A percentile compares a stretch with the other conserved stretches of the same genome.
These are phyloP conservation scores for Fusarium papillatum DNA, from an alignment of 2,329 filamentous ascomycete species.

Conservation along the genomic window DNA sequence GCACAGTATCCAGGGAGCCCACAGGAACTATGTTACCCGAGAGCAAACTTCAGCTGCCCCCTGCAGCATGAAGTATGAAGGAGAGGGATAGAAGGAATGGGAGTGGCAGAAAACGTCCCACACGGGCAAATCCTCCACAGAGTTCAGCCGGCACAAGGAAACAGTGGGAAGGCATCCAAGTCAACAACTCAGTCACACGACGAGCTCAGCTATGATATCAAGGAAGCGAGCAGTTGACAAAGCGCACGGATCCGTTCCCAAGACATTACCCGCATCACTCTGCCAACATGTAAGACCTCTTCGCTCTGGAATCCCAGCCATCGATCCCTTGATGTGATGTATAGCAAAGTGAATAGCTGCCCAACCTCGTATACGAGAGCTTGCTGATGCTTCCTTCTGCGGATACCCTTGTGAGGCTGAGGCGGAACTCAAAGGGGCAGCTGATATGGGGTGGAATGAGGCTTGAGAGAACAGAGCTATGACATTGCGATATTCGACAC, in stretches of 20 bases:
- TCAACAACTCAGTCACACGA: not conserved
- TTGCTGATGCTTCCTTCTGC: not conserved
- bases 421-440: not conserved
- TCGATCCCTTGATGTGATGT: slow-evolving; percentile 3
- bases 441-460: slow-evolving; percentile 3
- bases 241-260: not conserved
- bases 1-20: not conserved
- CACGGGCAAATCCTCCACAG: not conserved
- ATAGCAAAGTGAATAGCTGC: slow-evolving; percentile 1
- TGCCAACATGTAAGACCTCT: slow-evolving; percentile 13
- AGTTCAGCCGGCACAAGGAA: not conserved
- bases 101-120: not conserved
- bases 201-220: not conserved
- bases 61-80: not conserved
- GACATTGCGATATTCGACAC: slow-evolving; percentile 1
- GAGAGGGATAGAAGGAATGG: not conserved
- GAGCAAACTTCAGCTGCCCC: not conserved
- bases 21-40: not conserved
- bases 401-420: slow-evolving; percentile 3
- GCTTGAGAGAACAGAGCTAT: slow-evolving; percentile 4
- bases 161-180: not conserved
- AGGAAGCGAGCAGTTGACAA: not conserved
- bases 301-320: slow-evolving; percentile 6
- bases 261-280: slow-evolving; percentile 3
- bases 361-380: not conserved